A percentile compares a stretch with the other conserved stretches of the same genome.
These are phyloP conservation scores for Podospora conica DNA, from an alignment of 495 filamentous ascomycete genomes.

Conservation along the genomic window DNA sequence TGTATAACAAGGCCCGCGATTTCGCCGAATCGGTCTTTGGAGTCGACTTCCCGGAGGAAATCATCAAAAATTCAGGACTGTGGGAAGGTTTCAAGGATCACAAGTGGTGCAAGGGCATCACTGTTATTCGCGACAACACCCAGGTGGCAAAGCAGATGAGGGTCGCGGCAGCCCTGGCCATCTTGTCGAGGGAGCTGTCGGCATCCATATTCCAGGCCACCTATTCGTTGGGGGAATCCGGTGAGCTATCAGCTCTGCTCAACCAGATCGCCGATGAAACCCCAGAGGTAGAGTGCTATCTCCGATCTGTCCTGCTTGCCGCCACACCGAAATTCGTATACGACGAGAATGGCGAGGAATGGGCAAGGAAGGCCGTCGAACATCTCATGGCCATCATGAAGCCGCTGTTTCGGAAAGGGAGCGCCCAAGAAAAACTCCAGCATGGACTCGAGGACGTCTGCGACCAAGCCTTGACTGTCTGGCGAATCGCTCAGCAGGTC, in stretches of 20 bases:
- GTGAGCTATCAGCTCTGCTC: constrained; percentile 4
- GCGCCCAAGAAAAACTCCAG: neutral
- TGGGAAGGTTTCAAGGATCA: neutral
- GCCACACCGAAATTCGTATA: neutral
- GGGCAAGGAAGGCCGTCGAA: neutral
- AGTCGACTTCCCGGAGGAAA: neutral
- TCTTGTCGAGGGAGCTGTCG: constrained; percentile 8
- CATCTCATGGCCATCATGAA: neutral
- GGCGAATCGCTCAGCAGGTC: neutral
- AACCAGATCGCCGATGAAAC: constrained; percentile 3
- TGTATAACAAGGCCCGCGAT: neutral
- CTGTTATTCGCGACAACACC: constrained; percentile 15
- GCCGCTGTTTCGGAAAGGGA: neutral
- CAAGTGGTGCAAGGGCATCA: constrained; percentile 3
- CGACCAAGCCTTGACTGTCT: neutral
- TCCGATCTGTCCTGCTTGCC: constrained; percentile 20
- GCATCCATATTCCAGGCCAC: constrained; percentile 19
- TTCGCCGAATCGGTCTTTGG: constrained; percentile 1
- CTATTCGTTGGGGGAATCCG: constrained; percentile 7
- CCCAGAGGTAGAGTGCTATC: constrained; percentile 11
- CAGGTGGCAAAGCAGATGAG: constrained; percentile 22
- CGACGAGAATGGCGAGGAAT: neutral
- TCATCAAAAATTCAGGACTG: neutral
- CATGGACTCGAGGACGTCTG: neutral
- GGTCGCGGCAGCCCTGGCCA: constrained; percentile 12